A percentile compares a stretch with the other conserved stretches of the same genome.
phyloP scores from a whole-genome alignment of 306 rosid genomes.

The Luffa aegyptiaca region DNA sequence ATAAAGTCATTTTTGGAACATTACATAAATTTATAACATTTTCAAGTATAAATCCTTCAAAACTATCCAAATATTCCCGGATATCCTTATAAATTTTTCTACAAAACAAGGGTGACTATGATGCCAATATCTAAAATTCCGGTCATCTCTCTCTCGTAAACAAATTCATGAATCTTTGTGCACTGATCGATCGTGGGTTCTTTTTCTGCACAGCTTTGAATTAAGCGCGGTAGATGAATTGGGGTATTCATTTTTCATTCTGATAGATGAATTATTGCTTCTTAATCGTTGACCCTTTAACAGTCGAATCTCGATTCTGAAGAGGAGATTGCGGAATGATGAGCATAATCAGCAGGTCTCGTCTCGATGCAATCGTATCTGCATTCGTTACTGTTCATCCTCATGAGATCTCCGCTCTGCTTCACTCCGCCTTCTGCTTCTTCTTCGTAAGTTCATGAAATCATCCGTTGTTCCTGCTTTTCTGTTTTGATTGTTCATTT shows the following conservation, averaged over 20 bases:
- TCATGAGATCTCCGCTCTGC: slow-evolving; percentile 69
- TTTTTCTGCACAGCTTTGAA: neutral
- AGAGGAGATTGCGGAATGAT: neutral
- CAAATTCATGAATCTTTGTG: neutral
- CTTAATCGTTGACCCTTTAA: neutral
- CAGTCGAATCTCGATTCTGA: neutral
- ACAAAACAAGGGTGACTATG: too few relatives aligned
- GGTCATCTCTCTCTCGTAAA: too few relatives aligned
- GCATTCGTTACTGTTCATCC: slow-evolving; percentile 71
- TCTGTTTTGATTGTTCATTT: neutral
- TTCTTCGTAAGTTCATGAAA: slow-evolving; percentile 53
- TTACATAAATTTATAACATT: too few relatives aligned
- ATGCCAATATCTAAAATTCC: too few relatives aligned
- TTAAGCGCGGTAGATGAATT: neutral
- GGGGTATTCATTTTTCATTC: neutral
- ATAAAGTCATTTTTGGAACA: too few relatives aligned
- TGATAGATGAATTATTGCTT: neutral
- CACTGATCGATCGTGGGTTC: neutral
- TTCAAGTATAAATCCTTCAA: too few relatives aligned
- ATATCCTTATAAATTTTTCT: too few relatives aligned
- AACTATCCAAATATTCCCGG: too few relatives aligned
- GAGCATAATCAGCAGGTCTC: slow-evolving; percentile 36
- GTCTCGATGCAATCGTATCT: slow-evolving; percentile 47
- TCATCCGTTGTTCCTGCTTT: neutral
- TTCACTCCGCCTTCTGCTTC: slow-evolving; percentile 80